phyloP scores from a whole-genome alignment of 129 eudicot species.

The Sambucus nigra region DNA sequence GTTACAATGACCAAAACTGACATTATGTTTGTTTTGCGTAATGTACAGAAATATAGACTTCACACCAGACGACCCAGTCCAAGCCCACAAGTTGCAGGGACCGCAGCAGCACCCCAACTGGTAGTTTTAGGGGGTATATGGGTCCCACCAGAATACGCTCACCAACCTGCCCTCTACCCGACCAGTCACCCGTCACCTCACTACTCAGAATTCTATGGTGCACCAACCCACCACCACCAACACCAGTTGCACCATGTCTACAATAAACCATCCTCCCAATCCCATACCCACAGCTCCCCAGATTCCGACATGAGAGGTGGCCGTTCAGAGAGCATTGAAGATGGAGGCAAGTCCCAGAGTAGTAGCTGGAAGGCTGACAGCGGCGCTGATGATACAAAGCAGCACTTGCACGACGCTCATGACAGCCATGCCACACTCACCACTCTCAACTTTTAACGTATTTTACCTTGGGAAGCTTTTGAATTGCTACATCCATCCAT shows the following conservation, averaged over 20 bases:
- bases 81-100: constrained; percentile 66
- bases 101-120: constrained; percentile 48
- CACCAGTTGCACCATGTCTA: constrained; percentile 50
- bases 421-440: too few species aligned
- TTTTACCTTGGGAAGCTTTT: too few species aligned
- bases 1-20: background rate
- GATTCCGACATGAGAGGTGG: constrained; percentile 58
- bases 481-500: too few species aligned
- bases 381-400: too few species aligned
- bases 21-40: constrained; percentile 4
- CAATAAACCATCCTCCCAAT: constrained; percentile 40
- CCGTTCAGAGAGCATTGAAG: constrained; percentile 89
- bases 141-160: constrained; percentile 88
- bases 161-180: constrained; percentile 38
- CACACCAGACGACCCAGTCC: constrained; percentile 97
- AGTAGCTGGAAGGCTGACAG: constrained; percentile 88
- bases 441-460: too few species aligned
- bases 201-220: constrained; percentile 58
- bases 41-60: constrained; percentile 81
- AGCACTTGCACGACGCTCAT: too few species aligned
- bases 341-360: constrained; percentile 68
- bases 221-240: constrained; percentile 27
- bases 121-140: constrained; percentile 95
- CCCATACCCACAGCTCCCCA: constrained; percentile 52
- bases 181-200: constrained; percentile 42